A percentile compares a stretch with the other conserved stretches of the same genome.
Conservation (phyloP, 108 stramenopile genomes). For the Nitzschia sp. region DNA sequence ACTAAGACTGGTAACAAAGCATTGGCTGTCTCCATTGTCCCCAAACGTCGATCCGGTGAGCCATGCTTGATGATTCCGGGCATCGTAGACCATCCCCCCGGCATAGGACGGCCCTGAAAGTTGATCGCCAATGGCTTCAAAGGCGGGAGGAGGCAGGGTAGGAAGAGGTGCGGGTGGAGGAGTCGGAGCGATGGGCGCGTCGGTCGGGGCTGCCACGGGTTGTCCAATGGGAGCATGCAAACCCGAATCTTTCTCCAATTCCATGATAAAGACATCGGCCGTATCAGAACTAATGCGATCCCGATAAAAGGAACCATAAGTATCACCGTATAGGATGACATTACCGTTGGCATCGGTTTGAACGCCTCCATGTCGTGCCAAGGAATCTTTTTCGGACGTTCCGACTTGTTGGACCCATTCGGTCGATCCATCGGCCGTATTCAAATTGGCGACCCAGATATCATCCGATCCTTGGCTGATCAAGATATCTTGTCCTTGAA, state of each 20-base stretch:
- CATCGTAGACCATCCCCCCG: constrained; percentile 33
- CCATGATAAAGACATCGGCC: constrained; percentile 27
- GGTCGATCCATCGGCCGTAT: constrained; percentile 17
- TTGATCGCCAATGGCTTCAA: constrained; percentile 20
- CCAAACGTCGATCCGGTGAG: constrained; percentile 24
- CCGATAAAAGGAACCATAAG: constrained; percentile 42
- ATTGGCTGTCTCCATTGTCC: constrained; percentile 4
- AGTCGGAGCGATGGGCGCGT: constrained; percentile 5
- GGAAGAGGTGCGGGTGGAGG: neutral
- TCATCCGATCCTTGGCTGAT: constrained; percentile 31
- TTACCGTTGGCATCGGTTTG: constrained; percentile 34
- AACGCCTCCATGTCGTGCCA: constrained; percentile 39
- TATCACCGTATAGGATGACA: constrained; percentile 47
- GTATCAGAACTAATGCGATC: neutral
- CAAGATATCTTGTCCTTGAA: neutral
- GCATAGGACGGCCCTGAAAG: constrained; percentile 17
- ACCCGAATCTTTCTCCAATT: constrained; percentile 4
- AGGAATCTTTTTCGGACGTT: constrained; percentile 25
- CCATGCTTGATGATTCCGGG: constrained; percentile 7
- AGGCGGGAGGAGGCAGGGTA: neutral
- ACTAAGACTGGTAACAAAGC: constrained; percentile 19
- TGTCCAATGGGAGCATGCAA: constrained; percentile 11
- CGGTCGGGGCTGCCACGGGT: constrained; percentile 12
- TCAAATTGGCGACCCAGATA: constrained; percentile 30
- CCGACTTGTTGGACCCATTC: constrained; percentile 47